A percentile compares a stretch with the other conserved stretches of the same genome.
Conservation (phyloP, 2,329 filamentous ascomycete species). For the Myriosclerotinia scirpicola region DNA sequence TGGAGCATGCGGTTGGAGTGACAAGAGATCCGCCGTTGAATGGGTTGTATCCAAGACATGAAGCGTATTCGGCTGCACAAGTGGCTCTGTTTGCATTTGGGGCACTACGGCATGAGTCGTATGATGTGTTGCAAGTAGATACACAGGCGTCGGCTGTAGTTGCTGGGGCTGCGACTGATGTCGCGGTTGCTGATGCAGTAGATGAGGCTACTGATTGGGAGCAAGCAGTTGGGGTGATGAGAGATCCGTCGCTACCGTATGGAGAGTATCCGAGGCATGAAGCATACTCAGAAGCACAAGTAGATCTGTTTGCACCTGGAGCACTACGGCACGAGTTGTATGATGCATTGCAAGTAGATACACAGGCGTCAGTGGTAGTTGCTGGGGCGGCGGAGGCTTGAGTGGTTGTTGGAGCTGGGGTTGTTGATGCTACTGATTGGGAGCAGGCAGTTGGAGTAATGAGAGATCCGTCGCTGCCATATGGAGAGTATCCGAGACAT, state of each 20-base stretch:
- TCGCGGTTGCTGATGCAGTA: neutral
- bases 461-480: neutral
- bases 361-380: neutral
- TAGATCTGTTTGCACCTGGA: neutral
- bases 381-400: neutral
- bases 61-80: neutral
- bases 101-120: neutral
- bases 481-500: conserved; percentile 13
- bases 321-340: too few relatives aligned
- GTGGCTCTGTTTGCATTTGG: neutral
- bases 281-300: neutral
- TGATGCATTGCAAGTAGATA: too few relatives aligned
- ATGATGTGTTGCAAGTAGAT: neutral
- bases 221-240: conserved; percentile 4
- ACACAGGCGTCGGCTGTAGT: neutral
- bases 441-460: conserved; percentile 6
- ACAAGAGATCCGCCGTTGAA: neutral
- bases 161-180: neutral
- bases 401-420: too few relatives aligned
- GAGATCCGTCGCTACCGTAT: neutral
- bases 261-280: conserved; percentile 16
- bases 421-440: neutral
- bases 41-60: conserved; percentile 7
- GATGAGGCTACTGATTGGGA: neutral
- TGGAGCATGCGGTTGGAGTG: conserved; percentile 1